Percentiles rank a stretch among this genome's conserved stretches.
Evolutionary conservation across 2,329 filamentous ascomycete species (phyloP).

Genomic region (Zymoseptoria tritici): DNA sequence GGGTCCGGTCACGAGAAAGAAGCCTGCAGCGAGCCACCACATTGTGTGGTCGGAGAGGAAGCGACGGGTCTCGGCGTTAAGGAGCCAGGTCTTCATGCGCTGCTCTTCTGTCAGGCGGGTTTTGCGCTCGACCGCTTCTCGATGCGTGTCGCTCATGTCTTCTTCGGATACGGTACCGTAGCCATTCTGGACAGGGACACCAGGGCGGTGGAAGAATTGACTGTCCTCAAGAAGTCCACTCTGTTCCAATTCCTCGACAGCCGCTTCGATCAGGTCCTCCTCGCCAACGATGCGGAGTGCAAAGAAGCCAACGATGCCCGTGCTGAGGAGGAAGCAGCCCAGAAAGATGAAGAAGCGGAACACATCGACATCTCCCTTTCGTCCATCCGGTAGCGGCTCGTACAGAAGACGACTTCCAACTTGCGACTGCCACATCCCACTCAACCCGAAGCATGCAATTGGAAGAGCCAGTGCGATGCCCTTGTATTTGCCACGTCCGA

Average conservation of each 20-base stretch:
- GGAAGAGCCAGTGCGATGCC: slow-evolving; percentile 83
- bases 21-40: slow-evolving; percentile 88
- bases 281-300: slow-evolving; percentile 74
- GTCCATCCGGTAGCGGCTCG: slow-evolving; percentile 58
- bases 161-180: slow-evolving; percentile 56
- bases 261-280: slow-evolving; percentile 79
- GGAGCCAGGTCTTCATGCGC: slow-evolving; percentile 77
- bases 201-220: slow-evolving; percentile 56
- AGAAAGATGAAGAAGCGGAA: slow-evolving; percentile 86
- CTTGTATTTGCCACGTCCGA: slow-evolving; percentile 78
- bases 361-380: slow-evolving; percentile 58
- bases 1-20: slow-evolving; percentile 87
- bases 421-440: slow-evolving; percentile 94
- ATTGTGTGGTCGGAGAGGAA: slow-evolving; percentile 87
- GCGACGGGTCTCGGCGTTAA: slow-evolving; percentile 81
- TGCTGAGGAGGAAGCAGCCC: slow-evolving; percentile 58
- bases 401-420: slow-evolving; percentile 71
- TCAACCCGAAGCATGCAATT: slow-evolving; percentile 86
- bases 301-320: slow-evolving; percentile 68
- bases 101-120: slow-evolving; percentile 46
- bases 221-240: slow-evolving; percentile 75
- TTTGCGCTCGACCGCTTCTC: slow-evolving; percentile 41
- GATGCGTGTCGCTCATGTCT: slow-evolving; percentile 38
- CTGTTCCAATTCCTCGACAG: slow-evolving; percentile 81
- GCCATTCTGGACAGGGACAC: slow-evolving; percentile 34